These are phyloP conservation scores for Elongisporangium prolatum DNA, from an alignment of 352 stramenopile genomes.

Conservation along the genomic window DNA sequence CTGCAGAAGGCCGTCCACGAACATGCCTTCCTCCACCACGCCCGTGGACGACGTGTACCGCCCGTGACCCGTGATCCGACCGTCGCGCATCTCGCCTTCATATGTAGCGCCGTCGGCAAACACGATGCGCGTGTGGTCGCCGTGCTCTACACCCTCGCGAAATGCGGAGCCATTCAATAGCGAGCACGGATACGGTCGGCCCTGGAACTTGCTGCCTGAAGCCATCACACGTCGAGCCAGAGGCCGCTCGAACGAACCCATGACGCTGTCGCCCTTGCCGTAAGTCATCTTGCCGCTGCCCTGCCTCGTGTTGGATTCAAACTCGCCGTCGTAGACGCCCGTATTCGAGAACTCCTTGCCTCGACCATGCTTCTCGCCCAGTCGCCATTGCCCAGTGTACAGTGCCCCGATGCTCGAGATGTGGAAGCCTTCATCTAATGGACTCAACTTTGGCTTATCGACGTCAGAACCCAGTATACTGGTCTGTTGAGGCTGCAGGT, in stretches of 20 bases:
- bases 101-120: slow-evolving; percentile 65
- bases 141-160: slow-evolving; percentile 41
- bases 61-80: slow-evolving; percentile 43
- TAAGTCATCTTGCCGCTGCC: slow-evolving; percentile 51
- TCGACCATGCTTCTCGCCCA: slow-evolving; percentile 46
- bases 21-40: slow-evolving; percentile 58
- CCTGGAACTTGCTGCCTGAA: slow-evolving; percentile 24
- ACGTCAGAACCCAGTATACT: neutral
- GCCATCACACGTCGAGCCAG: slow-evolving; percentile 34
- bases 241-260: slow-evolving; percentile 42
- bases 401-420: slow-evolving; percentile 60
- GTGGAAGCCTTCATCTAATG: slow-evolving; percentile 56
- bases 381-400: slow-evolving; percentile 44
- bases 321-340: slow-evolving; percentile 61
- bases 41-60: slow-evolving; percentile 58
- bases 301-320: slow-evolving; percentile 29
- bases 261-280: slow-evolving; percentile 44
- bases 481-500: slow-evolving; percentile 16
- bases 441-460: slow-evolving; percentile 12
- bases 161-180: slow-evolving; percentile 50
- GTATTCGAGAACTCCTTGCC: slow-evolving; percentile 61
- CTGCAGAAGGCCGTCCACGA: slow-evolving; percentile 52
- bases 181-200: slow-evolving; percentile 25
- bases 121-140: slow-evolving; percentile 34
- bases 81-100: slow-evolving; percentile 61